Percentiles rank a stretch among this genome's conserved stretches.
Evolutionary conservation across 176 grass and related monocot species (phyloP).

Genomic region (Oryza rufipogon): DNA sequence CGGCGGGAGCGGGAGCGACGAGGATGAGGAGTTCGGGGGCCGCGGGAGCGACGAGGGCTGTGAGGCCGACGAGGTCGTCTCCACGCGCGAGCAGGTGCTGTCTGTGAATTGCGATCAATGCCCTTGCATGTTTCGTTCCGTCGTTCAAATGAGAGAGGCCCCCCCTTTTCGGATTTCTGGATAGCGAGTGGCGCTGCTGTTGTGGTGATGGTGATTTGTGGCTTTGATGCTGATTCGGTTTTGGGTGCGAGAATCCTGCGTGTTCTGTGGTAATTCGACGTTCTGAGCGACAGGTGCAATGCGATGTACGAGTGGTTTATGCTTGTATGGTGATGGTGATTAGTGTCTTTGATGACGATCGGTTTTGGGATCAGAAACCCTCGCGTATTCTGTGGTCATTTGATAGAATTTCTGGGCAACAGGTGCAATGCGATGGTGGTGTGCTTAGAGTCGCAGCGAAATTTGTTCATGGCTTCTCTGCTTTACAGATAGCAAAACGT

Average conservation of each 20-base stretch:
- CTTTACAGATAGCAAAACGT: background rate
- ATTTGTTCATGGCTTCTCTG: background rate
- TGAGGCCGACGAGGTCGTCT: background rate
- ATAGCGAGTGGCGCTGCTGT: too few species aligned
- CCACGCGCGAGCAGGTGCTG: constrained; percentile 16
- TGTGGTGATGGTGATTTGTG: background rate
- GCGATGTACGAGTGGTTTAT: too few species aligned
- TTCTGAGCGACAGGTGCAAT: too few species aligned
- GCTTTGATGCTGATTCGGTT: background rate
- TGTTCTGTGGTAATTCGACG: background rate
- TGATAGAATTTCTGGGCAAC: too few species aligned
- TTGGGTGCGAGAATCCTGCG: background rate
- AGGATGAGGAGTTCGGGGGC: constrained; percentile 3
- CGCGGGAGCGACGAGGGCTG: constrained; percentile 11
- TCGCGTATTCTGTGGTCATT: background rate
- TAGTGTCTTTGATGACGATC: background rate
- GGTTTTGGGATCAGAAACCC: background rate
- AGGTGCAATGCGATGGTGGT: too few species aligned
- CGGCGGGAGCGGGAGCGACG: background rate
- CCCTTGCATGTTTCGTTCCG: background rate
- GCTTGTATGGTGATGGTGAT: background rate
- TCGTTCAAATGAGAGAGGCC: too few species aligned
- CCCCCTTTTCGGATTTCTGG: too few species aligned
- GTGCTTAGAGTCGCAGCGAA: background rate
- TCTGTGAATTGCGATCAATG: background rate